phyloP scores from a whole-genome alignment of 345 rosid species.

The Anastatica hierochuntica region DNA sequence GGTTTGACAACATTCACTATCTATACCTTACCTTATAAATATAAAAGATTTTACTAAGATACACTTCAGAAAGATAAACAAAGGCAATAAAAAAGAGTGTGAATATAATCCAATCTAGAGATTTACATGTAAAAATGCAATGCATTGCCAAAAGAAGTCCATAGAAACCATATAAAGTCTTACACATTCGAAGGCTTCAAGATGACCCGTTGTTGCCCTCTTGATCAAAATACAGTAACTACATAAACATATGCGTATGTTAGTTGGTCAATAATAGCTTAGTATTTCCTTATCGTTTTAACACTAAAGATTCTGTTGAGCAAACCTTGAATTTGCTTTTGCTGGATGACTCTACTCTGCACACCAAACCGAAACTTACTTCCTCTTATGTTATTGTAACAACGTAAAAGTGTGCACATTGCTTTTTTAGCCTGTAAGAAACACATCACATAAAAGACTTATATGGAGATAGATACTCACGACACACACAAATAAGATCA shows the following conservation, averaged over 20 bases:
- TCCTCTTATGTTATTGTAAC: conserved; percentile 81
- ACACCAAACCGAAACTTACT: conserved; percentile 78
- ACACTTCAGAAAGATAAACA: too few relatives aligned
- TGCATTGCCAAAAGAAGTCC: too few relatives aligned
- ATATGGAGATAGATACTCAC: conserved; percentile 11
- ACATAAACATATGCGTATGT: conserved; percentile 28
- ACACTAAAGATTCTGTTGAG: neutral
- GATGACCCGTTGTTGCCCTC: conserved; percentile 71
- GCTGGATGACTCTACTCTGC: conserved; percentile 85
- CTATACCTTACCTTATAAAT: too few relatives aligned
- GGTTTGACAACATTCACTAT: too few relatives aligned
- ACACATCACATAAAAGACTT: conserved; percentile 10
- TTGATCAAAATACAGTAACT: conserved; percentile 85
- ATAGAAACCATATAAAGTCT: too few relatives aligned
- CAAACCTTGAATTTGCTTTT: conserved; percentile 98
- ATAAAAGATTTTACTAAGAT: too few relatives aligned
- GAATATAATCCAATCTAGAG: too few relatives aligned
- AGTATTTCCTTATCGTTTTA: conserved; percentile 8
- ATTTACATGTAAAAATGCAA: too few relatives aligned
- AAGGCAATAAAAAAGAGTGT: too few relatives aligned
- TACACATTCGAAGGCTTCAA: too few relatives aligned
- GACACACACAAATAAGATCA: conserved; percentile 8
- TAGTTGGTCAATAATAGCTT: neutral
- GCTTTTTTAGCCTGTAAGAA: conserved; percentile 85
- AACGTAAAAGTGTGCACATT: conserved; percentile 95